Evolutionary conservation across 192 early-diverging fungal species (phyloP), one percentile per base, ranked within the genome.

Genomic region (Irineochytrium annulatum): DNA sequence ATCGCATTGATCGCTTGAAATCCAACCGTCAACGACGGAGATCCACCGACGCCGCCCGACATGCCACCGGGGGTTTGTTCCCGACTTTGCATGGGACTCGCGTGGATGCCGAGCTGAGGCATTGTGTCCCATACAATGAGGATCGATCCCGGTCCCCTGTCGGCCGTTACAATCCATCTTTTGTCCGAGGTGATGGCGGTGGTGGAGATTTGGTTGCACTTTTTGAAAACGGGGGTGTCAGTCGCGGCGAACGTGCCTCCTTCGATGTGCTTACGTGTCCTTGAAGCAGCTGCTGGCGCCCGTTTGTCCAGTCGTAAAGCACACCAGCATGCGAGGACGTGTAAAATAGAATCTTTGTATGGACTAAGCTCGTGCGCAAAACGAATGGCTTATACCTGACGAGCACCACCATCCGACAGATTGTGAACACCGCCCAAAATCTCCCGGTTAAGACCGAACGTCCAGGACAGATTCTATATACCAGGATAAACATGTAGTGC

Each of bases 121-220:
- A 55, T 58, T 30, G 71, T 82, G 46, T 84, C 81, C 82, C 82
- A 84, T 24, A 84, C 60, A 24, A 84, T 82, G 34, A 84, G 26
- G 29, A 81, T 43, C 13, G 80, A 65, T 43, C 65, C 55, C 2
- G 60, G 34, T 22, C 82, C 82, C 34, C 60, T 72, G 67, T 84
- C 82, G 4, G 77, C 76, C 8, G 82, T 82, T 1, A 75, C 68
- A 22, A 84, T 33, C 64, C 73, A 84, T 24, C 79, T 59, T 34
- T 72, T 70, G 56, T 76, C 52, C 19, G 60, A 35, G 17, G 75
- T 73, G 29, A 70, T 57, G 17, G 74, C 43, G 28, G 68, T 55
- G 14, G 68, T 60, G 3, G 73, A 60, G 17, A 84, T 76, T 49
- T 59, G 43, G 55, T 84, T 83, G 64, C 72, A 69, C 79, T 79